phyloP scores from a whole-genome alignment of 2,329 filamentous ascomycete species.

The Venturia nashicola region DNA sequence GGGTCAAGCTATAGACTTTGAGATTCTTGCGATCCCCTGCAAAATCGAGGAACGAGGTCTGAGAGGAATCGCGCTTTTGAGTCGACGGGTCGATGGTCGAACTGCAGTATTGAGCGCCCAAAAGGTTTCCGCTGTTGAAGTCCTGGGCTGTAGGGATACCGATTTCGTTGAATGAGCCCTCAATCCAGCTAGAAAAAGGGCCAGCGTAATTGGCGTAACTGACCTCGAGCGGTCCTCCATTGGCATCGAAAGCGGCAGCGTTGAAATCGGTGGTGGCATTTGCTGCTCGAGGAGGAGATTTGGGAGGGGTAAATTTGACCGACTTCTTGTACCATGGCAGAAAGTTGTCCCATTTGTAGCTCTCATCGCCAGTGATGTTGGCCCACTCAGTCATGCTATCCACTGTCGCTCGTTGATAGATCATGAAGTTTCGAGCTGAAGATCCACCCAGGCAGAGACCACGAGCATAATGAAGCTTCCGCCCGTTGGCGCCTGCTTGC shows the following conservation, averaged over 20 bases:
- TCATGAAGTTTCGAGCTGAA: slow-evolving; percentile 10
- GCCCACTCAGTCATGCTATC: slow-evolving; percentile 16
- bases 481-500: slow-evolving; percentile 13
- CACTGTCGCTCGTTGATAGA: slow-evolving; percentile 5
- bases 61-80: not conserved
- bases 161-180: not conserved
- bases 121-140: slow-evolving; percentile 3
- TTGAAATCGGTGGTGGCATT: slow-evolving; percentile 18
- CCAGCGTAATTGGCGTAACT: slow-evolving; percentile 4
- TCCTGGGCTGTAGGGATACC: not conserved
- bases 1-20: slow-evolving; percentile 2
- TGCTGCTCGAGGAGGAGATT: slow-evolving; percentile 14
- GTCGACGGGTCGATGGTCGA: not conserved
- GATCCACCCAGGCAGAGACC: slow-evolving; percentile 18
- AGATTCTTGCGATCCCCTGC: not conserved
- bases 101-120: not conserved
- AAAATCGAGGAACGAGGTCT: not conserved
- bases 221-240: slow-evolving; percentile 8
- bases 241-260: slow-evolving; percentile 1
- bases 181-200: not conserved
- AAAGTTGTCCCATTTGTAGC: slow-evolving; percentile 19
- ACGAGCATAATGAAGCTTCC: slow-evolving; percentile 16
- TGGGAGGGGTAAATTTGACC: slow-evolving; percentile 19
- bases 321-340: slow-evolving; percentile 20
- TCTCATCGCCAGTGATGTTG: slow-evolving; percentile 19